phyloP scores from a whole-genome alignment of 2,329 filamentous ascomycete genomes.

The Pseudogymnoascus sp. region DNA sequence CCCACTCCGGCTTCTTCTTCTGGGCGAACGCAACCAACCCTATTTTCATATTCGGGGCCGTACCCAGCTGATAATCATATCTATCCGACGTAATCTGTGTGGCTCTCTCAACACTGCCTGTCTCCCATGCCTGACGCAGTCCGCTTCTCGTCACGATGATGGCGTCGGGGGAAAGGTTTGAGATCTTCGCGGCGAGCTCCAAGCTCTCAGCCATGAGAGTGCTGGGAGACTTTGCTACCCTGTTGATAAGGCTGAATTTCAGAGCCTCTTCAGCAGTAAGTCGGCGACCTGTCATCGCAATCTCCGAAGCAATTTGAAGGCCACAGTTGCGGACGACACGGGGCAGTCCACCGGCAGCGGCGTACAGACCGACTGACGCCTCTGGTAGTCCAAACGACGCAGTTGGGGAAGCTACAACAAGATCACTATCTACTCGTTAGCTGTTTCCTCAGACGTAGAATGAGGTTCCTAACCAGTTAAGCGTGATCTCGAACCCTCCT shows the following conservation, averaged over 20 bases:
- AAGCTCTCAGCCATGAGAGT: conserved; percentile 50
- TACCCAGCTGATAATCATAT: conserved; percentile 47
- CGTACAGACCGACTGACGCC: conserved; percentile 60
- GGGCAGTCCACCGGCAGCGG: conserved; percentile 63
- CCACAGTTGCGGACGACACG: conserved; percentile 57
- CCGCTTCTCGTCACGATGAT: conserved; percentile 65
- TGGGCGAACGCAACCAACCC: conserved; percentile 69
- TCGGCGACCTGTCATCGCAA: conserved; percentile 56
- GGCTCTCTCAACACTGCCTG: conserved; percentile 46
- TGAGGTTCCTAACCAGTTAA: conserved; percentile 4
- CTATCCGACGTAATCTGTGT: conserved; percentile 52
- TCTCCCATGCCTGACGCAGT: conserved; percentile 64
- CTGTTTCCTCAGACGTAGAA: conserved; percentile 18
- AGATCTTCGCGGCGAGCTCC: conserved; percentile 52
- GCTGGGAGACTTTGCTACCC: conserved; percentile 40
- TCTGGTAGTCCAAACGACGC: conserved; percentile 67
- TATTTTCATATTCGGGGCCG: conserved; percentile 65
- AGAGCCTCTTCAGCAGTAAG: conserved; percentile 53
- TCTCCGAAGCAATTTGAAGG: conserved; percentile 60
- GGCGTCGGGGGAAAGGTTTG: conserved; percentile 61
- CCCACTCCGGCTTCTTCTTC: conserved; percentile 62
- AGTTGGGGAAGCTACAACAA: conserved; percentile 53
- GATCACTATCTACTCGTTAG: conserved; percentile 61
- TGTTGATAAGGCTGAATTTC: conserved; percentile 61
- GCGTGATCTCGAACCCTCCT: conserved; percentile 64